Percentiles rank a stretch among this genome's conserved stretches.
These are phyloP conservation scores for Yamadazyma kanchanaburiensis DNA, from an alignment of 1,139 yeast genomes.

Conservation along the genomic window DNA sequence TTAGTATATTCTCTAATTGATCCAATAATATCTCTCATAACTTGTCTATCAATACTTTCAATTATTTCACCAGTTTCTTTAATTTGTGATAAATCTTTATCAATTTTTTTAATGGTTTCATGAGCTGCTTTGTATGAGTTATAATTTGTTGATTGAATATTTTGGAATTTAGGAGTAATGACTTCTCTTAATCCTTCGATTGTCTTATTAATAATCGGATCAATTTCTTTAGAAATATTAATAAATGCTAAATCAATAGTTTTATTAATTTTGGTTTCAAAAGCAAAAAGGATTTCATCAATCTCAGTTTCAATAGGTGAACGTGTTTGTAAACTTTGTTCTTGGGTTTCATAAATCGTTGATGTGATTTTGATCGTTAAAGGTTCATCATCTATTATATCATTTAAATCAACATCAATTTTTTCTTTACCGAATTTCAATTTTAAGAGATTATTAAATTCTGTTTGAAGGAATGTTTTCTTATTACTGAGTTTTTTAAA, in stretches of 20 bases:
- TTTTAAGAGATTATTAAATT: constrained; percentile 25
- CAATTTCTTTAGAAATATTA: constrained; percentile 39
- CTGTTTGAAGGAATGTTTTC: constrained; percentile 23
- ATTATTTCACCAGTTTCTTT: constrained; percentile 33
- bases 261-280: constrained; percentile 36
- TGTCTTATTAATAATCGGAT: constrained; percentile 29
- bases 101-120: constrained; percentile 44
- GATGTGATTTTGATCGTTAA: constrained; percentile 26
- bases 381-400: constrained; percentile 20
- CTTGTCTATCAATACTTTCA: constrained; percentile 50
- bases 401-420: constrained; percentile 14
- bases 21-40: constrained; percentile 51
- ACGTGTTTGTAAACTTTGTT: constrained; percentile 11
- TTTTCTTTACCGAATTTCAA: constrained; percentile 9
- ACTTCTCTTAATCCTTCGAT: constrained; percentile 31
- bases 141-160: constrained; percentile 41
- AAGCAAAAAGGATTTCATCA: constrained; percentile 20
- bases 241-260: constrained; percentile 41
- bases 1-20: constrained; percentile 34
- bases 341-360: constrained; percentile 23
- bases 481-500: constrained; percentile 15
- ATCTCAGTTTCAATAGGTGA: constrained; percentile 13
- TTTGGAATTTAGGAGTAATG: constrained; percentile 38
- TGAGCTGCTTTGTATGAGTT: constrained; percentile 45
- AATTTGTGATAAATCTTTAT: constrained; percentile 45